phyloP scores from a whole-genome alignment of 2,329 filamentous ascomycete genomes.

The Pochonia chlamydosporia region DNA sequence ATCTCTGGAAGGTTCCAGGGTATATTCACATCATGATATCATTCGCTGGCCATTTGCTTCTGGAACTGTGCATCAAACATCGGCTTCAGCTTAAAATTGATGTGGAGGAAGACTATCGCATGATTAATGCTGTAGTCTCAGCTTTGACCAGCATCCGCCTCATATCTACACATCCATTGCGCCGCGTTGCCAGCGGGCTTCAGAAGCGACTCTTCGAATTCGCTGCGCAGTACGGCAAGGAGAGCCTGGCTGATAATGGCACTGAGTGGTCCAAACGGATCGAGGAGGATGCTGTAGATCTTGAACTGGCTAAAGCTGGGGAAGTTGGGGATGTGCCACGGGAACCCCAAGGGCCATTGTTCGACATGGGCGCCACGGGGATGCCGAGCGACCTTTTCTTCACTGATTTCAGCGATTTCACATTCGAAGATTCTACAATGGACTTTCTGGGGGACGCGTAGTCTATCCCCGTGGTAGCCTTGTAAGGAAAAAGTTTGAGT shows the following conservation, averaged over 20 bases:
- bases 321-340: neutral
- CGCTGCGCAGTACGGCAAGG: conserved; percentile 4
- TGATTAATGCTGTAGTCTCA: neutral
- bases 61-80: conserved; percentile 5
- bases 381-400: neutral
- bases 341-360: neutral
- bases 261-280: neutral
- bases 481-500: too few species aligned
- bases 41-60: conserved; percentile 8
- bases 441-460: neutral
- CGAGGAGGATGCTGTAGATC: neutral
- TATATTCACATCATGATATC: conserved; percentile 9
- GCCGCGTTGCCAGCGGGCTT: neutral
- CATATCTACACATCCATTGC: neutral
- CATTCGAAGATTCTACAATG: neutral
- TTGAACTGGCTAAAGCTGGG: too few species aligned
- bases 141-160: neutral
- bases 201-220: conserved; percentile 5
- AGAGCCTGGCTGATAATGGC: neutral
- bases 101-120: conserved; percentile 5
- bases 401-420: neutral
- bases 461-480: too few species aligned
- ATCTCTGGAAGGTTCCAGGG: conserved; percentile 1
- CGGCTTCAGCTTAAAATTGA: conserved; percentile 2
- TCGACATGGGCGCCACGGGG: neutral